Evolutionary conservation across 2,329 filamentous ascomycete species (phyloP).

Genomic region (Colletotrichum tanaceti): DNA sequence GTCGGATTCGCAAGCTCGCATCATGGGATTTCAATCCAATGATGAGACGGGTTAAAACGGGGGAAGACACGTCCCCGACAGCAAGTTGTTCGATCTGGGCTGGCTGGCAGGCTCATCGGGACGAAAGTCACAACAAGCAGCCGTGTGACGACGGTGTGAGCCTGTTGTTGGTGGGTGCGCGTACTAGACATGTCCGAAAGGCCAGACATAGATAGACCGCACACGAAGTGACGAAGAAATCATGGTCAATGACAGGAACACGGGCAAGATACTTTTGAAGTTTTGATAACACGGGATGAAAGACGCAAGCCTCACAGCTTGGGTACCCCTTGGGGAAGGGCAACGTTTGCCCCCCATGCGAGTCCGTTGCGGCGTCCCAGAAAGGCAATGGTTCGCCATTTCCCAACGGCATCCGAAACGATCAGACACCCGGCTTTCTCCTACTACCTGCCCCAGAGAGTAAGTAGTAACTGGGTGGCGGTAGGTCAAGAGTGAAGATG

Average conservation of each 20-base stretch:
- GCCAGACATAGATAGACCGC: background rate
- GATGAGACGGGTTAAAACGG: background rate
- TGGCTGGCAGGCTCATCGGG: conserved; percentile 9
- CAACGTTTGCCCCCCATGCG: conserved; percentile 11
- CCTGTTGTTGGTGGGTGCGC: background rate
- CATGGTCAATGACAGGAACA: conserved; percentile 20
- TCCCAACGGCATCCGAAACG: conserved; percentile 35
- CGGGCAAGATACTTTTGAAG: conserved; percentile 1
- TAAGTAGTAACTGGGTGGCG: conserved; percentile 34
- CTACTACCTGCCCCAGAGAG: conserved; percentile 16
- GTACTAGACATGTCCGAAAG: conserved; percentile 22
- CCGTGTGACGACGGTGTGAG: background rate
- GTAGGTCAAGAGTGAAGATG: too few species aligned
- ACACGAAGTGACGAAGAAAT: background rate
- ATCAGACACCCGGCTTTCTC: conserved; percentile 7
- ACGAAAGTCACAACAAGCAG: conserved; percentile 1
- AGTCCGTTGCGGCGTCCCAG: background rate
- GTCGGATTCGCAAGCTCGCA: conserved; percentile 14
- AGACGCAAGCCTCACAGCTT: background rate
- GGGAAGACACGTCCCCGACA: background rate
- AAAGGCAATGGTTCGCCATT: conserved; percentile 23
- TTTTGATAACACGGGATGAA: conserved; percentile 24
- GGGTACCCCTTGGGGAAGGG: background rate
- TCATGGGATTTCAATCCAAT: background rate
- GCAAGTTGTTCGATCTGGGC: conserved; percentile 22